Base-by-base conservation (phyloP, 208 protist genomes). In the Wallacemonas collosoma region DNA sequence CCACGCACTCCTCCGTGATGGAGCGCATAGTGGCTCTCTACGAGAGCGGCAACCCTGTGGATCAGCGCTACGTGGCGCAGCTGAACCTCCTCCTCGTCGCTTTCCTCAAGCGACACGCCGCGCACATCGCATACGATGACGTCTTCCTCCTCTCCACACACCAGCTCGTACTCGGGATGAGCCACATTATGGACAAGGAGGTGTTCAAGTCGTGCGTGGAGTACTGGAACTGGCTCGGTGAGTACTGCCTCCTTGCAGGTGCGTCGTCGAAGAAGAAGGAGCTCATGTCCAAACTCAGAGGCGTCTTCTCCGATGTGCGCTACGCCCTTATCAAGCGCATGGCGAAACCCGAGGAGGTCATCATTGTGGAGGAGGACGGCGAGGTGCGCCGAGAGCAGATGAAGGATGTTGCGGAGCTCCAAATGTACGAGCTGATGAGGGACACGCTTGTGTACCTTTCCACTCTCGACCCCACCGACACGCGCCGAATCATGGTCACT, bases 191-290 rank as follows among this genome's bases (percentile, higher is more conserved):
- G 35, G 97, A 99, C 40, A 93, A 94, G 63, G 98, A 99, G 72
- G 81, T 99, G 17, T 99, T 99, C 81, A 99, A 99, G 87, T 97
- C 99, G 38, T 99, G 97, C 81, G 87, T 99, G n/a, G 98, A 99
- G 72, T 99, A 99, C 80, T 99, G 99, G 99, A 93, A 94, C 81
- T 93, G 75, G 69, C 83, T 99, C 2, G 88, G 92, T 6, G 86
- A 95, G 36, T 69, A 77, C 51, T 66, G 95, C 4, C 65, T 94
- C 35, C 76, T 79, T 2, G 79, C 80, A 0, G 56, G 79, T 9
- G 62, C 83, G 9, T 82, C 77, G 41, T 76, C 69, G 9, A 79
- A 82, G 71, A 91, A 91, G 81, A 72, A 76, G 45, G 86, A 79
- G 40, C 70, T 96, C n/a, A 72, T 86, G 71, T 68, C 73, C 15